phyloP scores from a whole-genome alignment of 2,329 filamentous ascomycete genomes.

The Bisporella sp. region DNA sequence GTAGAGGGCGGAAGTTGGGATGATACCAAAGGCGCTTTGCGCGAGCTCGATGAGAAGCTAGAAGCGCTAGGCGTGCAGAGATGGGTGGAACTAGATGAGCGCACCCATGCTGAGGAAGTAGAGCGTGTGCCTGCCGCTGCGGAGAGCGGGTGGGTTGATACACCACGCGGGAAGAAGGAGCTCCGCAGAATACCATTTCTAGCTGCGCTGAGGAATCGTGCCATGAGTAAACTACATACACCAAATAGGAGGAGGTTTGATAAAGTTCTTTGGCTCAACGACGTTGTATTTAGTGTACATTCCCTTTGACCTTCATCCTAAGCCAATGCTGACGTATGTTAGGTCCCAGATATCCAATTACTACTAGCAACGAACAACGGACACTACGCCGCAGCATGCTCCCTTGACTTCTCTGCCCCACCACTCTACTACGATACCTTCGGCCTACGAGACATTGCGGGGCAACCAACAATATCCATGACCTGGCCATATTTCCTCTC shows the following conservation, averaged over 20 bases:
- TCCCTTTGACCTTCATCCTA: neutral
- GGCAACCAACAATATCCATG: slow-evolving; percentile 37
- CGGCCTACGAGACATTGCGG: slow-evolving; percentile 43
- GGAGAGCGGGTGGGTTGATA: slow-evolving; percentile 48
- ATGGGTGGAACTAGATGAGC: slow-evolving; percentile 39
- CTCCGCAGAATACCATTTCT: slow-evolving; percentile 63
- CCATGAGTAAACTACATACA: slow-evolving; percentile 41
- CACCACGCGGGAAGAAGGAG: slow-evolving; percentile 43
- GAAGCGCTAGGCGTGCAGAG: slow-evolving; percentile 43
- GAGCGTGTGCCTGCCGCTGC: neutral
- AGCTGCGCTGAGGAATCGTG: slow-evolving; percentile 54
- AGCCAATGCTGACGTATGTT: no score
- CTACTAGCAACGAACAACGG: slow-evolving; percentile 51
- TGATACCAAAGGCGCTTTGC: slow-evolving; percentile 55
- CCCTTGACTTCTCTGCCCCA: slow-evolving; percentile 50
- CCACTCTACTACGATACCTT: slow-evolving; percentile 50
- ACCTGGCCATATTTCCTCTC: slow-evolving; percentile 53
- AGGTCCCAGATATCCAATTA: slow-evolving; percentile 46
- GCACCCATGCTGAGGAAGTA: slow-evolving; percentile 44
- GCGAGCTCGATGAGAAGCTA: slow-evolving; percentile 47
- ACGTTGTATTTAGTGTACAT: slow-evolving; percentile 54
- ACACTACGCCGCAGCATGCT: slow-evolving; percentile 53
- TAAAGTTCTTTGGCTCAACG: slow-evolving; percentile 55
- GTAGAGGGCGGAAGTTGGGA: slow-evolving; percentile 66
- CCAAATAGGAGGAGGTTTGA: slow-evolving; percentile 32